Evolutionary conservation across 179 eudicot genomes (phyloP), one percentile per base, ranked within the genome.

Genomic region (Silene coronaria): DNA sequence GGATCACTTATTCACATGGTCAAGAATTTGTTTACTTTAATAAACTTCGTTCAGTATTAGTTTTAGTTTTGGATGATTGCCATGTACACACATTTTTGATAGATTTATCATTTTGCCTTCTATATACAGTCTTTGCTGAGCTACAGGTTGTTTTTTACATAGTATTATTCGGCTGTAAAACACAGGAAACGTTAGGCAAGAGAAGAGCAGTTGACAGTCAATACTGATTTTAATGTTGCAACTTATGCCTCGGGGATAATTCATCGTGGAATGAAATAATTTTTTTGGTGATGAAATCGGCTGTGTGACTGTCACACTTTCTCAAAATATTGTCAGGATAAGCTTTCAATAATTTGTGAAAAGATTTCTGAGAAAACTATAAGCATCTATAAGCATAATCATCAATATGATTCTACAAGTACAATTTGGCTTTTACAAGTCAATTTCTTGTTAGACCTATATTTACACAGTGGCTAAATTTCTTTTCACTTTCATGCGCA

Each of bases 31-130:
- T 78, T 38, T 64, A 66, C 76, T 61, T 74, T 67, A 75, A 82
- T 70, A 70, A 70, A 70, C 63, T 69, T 58, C 73, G 71, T 67
- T 32, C 22, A 32, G 55, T n/a, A 26, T 42, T 6, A 19, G 66
- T 27, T 67, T 73, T 51, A 55, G 24, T 45, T 60, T 45, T 53
- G 58, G 71, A 67, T 76, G 59, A 67, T 73, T 57, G 13, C 67
- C 58, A 62, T 21, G n/a, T 78, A 57, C 72, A 74, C 77, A 67
- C 53, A 70, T 77, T 81, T 81, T 76, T 45, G 63, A 14, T 63
- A 69, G 65, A 27, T 61, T 6, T 64, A 60, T 1, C 62, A 26
- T 51, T 53, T 17, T 17, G 59, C 51, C 23, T 60, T 70, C 53
- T 36, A 34, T 67, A 67, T 51, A 73, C 17, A 19, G n/a, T 34